phyloP scores from a whole-genome alignment of 2,329 filamentous ascomycete species.

The Orbilia brochopaga region DNA sequence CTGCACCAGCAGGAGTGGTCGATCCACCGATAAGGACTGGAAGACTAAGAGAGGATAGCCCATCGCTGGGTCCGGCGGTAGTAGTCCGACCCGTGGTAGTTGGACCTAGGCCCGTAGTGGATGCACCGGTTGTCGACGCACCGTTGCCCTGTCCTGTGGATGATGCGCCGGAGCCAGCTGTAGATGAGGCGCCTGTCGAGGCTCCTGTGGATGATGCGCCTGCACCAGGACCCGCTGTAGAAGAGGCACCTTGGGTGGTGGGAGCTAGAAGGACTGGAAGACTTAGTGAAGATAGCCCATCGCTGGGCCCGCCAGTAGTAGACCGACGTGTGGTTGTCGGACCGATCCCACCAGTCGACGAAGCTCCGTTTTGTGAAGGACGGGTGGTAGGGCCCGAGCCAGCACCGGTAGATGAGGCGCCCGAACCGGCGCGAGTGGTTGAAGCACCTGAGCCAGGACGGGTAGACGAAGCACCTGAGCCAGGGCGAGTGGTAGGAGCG shows the following conservation, averaged over 20 bases:
- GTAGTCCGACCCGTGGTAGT: background rate
- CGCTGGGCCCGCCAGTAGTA: background rate
- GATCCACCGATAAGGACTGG: background rate
- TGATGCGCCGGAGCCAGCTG: background rate
- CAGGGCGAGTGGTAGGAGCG: slow-evolving; percentile 2
- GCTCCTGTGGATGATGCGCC: slow-evolving; percentile 1
- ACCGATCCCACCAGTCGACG: background rate
- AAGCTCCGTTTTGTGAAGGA: background rate
- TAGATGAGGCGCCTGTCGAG: slow-evolving; percentile 8
- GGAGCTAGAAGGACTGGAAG: background rate
- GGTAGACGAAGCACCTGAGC: slow-evolving; percentile 13
- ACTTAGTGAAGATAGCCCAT: background rate
- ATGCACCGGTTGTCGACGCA: background rate
- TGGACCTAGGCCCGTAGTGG: too few species aligned
- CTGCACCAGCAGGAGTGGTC: background rate
- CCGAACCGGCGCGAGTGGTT: background rate
- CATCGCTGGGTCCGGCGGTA: background rate
- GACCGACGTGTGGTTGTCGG: background rate
- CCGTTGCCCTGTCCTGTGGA: background rate
- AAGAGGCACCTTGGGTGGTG: background rate
- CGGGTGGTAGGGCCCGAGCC: slow-evolving; percentile 6
- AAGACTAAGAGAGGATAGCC: background rate
- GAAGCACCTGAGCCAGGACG: slow-evolving; percentile 11
- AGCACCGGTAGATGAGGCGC: background rate
- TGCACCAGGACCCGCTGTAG: background rate